These are phyloP conservation scores for Penicillium canescens DNA, from an alignment of 495 filamentous ascomycete genomes.

Conservation along the genomic window DNA sequence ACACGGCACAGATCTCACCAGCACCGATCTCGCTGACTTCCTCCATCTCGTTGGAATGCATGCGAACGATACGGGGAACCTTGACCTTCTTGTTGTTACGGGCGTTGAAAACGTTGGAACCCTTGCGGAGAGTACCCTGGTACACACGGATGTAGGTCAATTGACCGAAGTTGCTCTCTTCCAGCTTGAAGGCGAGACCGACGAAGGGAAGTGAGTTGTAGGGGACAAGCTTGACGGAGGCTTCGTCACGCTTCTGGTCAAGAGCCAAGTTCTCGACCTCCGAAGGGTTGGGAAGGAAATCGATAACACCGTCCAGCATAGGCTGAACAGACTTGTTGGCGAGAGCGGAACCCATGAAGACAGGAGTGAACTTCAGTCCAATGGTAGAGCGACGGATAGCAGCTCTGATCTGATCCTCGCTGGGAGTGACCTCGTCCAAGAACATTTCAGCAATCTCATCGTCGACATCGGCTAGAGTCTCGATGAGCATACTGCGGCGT, in stretches of 20 bases:
- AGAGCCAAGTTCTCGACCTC: constrained; percentile 91
- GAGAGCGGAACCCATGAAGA: constrained; percentile 93
- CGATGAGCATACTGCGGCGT: constrained; percentile 81
- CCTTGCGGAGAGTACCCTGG: constrained; percentile 88
- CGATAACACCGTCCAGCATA: constrained; percentile 95
- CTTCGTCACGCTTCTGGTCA: constrained; percentile 76
- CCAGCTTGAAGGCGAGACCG: constrained; percentile 96
- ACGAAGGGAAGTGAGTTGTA: constrained; percentile 94
- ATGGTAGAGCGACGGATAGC: constrained; percentile 91
- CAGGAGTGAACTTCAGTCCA: constrained; percentile 85
- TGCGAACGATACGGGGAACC: constrained; percentile 95
- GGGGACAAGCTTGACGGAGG: constrained; percentile 79
- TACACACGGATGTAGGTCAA: constrained; percentile 99
- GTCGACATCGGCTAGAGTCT: constrained; percentile 95
- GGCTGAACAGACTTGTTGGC: constrained; percentile 96
- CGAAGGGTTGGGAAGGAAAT: constrained; percentile 90
- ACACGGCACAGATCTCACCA: constrained; percentile 98
- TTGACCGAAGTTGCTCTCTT: constrained; percentile 98
- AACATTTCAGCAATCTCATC: constrained; percentile 98
- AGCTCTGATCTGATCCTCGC: constrained; percentile 76
- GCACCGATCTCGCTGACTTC: constrained; percentile 89
- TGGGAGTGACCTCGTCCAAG: constrained; percentile 80
- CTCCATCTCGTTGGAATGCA: constrained; percentile 99
- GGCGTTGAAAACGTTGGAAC: constrained; percentile 88
- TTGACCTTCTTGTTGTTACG: constrained; percentile 94